Base-by-base conservation (phyloP, 2,329 filamentous ascomycete genomes). In the Verticillium isaacii region DNA sequence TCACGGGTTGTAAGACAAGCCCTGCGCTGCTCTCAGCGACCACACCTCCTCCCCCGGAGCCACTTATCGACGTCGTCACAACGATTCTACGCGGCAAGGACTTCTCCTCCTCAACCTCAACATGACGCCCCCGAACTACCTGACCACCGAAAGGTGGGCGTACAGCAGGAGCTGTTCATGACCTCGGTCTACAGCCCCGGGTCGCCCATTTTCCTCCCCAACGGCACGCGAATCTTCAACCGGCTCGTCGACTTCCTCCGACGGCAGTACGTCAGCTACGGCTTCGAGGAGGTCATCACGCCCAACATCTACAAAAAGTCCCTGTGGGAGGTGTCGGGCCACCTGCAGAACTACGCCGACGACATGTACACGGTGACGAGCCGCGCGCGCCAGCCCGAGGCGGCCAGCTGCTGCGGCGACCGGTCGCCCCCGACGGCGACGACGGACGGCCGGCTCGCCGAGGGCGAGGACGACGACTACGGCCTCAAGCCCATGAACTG, bases 401-500 rank as follows among this genome's bases (percentile, higher is more conserved):
- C 63, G 2, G 56, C 61, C 1, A 65, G 68, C 6, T 75, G 71
- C 61, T 72, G 78, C 61, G 74, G 71, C 57, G 73, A 77, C 12
- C 63, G 63, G 32, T 59, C 61, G 23, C 66, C 32, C 25, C 66
- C 58, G 61, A 70, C 63, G 29, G 50, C 63, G 54, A 67, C 66
- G 56, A 58, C 14, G 6, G 45, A 50, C 45, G 52, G 56, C 34
- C 57, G 61, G 39, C 45, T 52, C 11, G 62, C 68, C 0, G 71
- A 72, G 23, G 85, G 88, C 64, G 86, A 90, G 64, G 82, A 85
- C 64, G 87, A 89, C 66, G 89, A 91, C 65, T 96, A 91, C 74
- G 91, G 91, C 19, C 78, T 96, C 67, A 96, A 96, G 75, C 92
- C 92, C 15, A 96, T 96, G 92, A 96, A 96, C 72, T 96, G 92